Evolutionary conservation across 2,329 filamentous ascomycete genomes (phyloP).

Genomic region (Setomelanomma holmii): DNA sequence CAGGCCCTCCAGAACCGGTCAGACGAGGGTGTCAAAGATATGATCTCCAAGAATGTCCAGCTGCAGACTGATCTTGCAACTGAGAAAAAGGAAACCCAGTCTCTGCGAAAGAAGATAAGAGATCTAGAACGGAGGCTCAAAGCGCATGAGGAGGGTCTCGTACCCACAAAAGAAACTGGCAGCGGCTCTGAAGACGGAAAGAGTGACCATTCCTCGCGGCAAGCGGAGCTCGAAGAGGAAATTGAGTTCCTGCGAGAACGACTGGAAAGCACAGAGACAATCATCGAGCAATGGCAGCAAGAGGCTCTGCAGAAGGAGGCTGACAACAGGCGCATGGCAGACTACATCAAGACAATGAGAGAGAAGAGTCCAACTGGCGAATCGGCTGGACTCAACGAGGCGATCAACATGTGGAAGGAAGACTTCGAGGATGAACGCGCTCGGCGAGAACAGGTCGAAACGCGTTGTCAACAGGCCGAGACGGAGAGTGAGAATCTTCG

Average conservation of each 20-base stretch:
- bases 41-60: slow-evolving; percentile 97
- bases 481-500: slow-evolving; percentile 85
- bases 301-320: slow-evolving; percentile 81
- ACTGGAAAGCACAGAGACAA: slow-evolving; percentile 80
- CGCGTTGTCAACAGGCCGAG: slow-evolving; percentile 85
- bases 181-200: slow-evolving; percentile 60
- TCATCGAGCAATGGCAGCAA: slow-evolving; percentile 81
- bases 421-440: slow-evolving; percentile 90
- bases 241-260: slow-evolving; percentile 83
- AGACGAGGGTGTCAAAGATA: slow-evolving; percentile 95
- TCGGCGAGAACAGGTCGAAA: slow-evolving; percentile 85
- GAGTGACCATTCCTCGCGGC: slow-evolving; percentile 62
- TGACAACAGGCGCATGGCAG: slow-evolving; percentile 85
- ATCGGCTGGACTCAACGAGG: slow-evolving; percentile 48
- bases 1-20: slow-evolving; percentile 91
- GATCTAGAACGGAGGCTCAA: slow-evolving; percentile 83
- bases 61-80: slow-evolving; percentile 89
- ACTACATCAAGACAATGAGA: slow-evolving; percentile 74
- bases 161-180: slow-evolving; percentile 52
- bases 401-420: slow-evolving; percentile 87
- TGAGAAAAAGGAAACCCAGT: slow-evolving; percentile 88
- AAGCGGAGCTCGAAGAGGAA: slow-evolving; percentile 81
- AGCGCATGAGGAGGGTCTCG: slow-evolving; percentile 61
- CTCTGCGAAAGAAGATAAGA: slow-evolving; percentile 78
- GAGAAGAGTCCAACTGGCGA: slow-evolving; percentile 50